Conservation (phyloP, 73 alveolate genomes). For the Paramecium sexaurelia region DNA sequence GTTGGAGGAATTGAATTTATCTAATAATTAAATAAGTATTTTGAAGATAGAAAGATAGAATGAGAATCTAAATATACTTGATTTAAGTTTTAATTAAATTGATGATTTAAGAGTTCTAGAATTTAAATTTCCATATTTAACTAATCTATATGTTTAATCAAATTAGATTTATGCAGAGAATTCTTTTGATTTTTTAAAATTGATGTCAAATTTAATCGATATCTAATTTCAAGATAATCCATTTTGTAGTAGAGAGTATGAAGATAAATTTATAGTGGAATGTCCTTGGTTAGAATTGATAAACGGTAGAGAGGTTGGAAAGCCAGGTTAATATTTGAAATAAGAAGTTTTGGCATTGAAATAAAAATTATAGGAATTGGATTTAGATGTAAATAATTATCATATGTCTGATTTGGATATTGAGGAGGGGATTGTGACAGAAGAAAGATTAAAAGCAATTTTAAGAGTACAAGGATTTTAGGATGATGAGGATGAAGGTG, state of each 20-base stretch:
- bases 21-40: background rate
- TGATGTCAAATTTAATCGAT: background rate
- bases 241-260: background rate
- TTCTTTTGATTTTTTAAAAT: background rate
- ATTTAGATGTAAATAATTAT: background rate
- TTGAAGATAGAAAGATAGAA: background rate
- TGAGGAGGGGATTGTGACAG: slow-evolving; percentile 14
- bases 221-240: background rate
- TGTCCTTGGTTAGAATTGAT: slow-evolving; percentile 51
- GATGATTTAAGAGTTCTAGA: background rate
- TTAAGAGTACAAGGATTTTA: background rate
- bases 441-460: slow-evolving; percentile 32
- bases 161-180: slow-evolving; percentile 9
- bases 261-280: slow-evolving; percentile 4
- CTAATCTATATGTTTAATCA: background rate
- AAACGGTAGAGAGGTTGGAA: slow-evolving; percentile 25
- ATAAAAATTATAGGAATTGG: background rate
- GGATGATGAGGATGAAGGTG: background rate
- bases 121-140: slow-evolving; percentile 29
- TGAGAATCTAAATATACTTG: background rate
- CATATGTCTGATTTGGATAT: background rate
- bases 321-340: background rate
- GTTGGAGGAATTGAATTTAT: background rate
- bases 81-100: background rate
- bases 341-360: background rate